Conservation (phyloP, 306 rosid genomes). For the Cucumis cinereus region DNA sequence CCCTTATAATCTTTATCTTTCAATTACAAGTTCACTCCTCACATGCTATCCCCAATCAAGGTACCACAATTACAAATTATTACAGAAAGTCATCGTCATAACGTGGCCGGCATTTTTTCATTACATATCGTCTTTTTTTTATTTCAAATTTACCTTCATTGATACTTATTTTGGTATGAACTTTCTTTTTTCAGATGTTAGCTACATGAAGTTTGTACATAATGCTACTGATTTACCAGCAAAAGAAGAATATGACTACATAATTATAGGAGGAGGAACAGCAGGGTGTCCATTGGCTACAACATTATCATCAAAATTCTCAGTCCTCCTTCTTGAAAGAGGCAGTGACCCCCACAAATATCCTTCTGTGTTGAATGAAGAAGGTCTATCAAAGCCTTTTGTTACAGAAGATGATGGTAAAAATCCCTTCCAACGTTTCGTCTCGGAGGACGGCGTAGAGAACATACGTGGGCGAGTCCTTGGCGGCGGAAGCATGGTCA, state of each 20-base stretch:
- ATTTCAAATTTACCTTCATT: no score
- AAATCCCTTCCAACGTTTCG: not conserved
- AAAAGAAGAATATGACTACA: conserved; percentile 18
- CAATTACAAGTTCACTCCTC: no score
- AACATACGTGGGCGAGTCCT: conserved; percentile 11
- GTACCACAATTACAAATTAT: no score
- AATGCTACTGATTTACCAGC: conserved; percentile 1
- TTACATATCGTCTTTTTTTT: no score
- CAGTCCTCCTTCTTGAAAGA: conserved; percentile 15
- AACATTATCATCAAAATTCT: conserved; percentile 13
- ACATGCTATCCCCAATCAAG: no score
- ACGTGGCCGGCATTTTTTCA: no score
- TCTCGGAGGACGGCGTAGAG: conserved; percentile 15
- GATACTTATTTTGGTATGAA: no score
- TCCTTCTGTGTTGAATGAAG: not conserved
- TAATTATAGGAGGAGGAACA: conserved; percentile 26
- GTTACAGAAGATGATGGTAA: not conserved
- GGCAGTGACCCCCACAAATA: conserved; percentile 3
- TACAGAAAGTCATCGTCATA: no score
- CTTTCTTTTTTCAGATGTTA: not conserved
- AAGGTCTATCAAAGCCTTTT: not conserved
- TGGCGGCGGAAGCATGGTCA: conserved; percentile 20
- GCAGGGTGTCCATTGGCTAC: conserved; percentile 27
- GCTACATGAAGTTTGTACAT: conserved; percentile 10
- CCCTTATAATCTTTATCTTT: no score